Evolutionary conservation across 1,139 yeast genomes (phyloP).

Genomic region (Suhomyces panamericanus): DNA sequence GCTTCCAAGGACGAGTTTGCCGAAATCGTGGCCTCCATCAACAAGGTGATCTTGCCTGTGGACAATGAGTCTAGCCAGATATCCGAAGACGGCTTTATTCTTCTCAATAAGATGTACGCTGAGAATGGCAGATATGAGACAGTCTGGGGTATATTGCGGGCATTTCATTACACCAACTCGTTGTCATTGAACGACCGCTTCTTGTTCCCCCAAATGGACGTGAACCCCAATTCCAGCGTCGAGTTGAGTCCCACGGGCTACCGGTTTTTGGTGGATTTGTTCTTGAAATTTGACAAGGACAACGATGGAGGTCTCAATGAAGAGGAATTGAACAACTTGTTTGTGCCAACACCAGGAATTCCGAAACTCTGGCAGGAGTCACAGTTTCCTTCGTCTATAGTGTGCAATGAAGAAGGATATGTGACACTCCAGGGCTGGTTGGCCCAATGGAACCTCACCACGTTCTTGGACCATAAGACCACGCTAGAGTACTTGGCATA

Average conservation of each 20-base stretch:
- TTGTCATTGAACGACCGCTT: slow-evolving; percentile 78
- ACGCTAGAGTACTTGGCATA: slow-evolving; percentile 88
- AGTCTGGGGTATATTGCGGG: slow-evolving; percentile 87
- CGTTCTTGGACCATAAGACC: slow-evolving; percentile 77
- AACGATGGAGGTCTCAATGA: slow-evolving; percentile 93
- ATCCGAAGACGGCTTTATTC: slow-evolving; percentile 71
- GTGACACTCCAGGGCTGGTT: slow-evolving; percentile 97
- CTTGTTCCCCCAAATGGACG: slow-evolving; percentile 75
- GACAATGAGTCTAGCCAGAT: slow-evolving; percentile 46
- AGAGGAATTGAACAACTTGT: slow-evolving; percentile 62
- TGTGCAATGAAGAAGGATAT: slow-evolving; percentile 83
- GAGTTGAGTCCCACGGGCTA: slow-evolving; percentile 95
- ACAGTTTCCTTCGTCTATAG: slow-evolving; percentile 83
- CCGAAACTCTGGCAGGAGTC: slow-evolving; percentile 85
- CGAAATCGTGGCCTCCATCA: slow-evolving; percentile 29
- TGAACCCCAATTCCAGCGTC: slow-evolving; percentile 75
- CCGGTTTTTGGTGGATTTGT: slow-evolving; percentile 84
- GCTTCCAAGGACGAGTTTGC: slow-evolving; percentile 31
- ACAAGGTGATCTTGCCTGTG: slow-evolving; percentile 29
- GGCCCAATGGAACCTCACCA: slow-evolving; percentile 97
- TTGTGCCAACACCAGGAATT: slow-evolving; percentile 88
- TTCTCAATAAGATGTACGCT: slow-evolving; percentile 76
- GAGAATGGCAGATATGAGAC: slow-evolving; percentile 95
- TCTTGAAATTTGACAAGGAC: slow-evolving; percentile 83
- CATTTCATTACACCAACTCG: slow-evolving; percentile 90